phyloP scores from a whole-genome alignment of 78 protist genomes.

The Isochrysis galbana region DNA sequence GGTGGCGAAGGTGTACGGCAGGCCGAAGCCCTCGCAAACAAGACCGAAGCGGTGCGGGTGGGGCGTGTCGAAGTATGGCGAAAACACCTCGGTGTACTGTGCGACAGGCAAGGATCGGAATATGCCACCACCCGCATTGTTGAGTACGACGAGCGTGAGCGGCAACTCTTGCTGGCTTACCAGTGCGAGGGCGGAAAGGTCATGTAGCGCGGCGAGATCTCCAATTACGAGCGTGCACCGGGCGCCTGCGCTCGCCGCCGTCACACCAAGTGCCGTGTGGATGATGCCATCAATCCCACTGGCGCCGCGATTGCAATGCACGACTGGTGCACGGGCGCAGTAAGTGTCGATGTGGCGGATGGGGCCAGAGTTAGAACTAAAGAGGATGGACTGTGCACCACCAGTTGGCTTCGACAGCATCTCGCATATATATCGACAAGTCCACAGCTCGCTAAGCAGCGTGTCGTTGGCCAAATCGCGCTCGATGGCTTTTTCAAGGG shows the following conservation, averaged over 20 bases:
- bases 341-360: conserved; percentile 34
- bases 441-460: neutral
- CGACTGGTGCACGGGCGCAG: neutral
- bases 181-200: neutral
- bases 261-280: conserved; percentile 1
- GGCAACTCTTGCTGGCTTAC: neutral
- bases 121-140: conserved; percentile 48
- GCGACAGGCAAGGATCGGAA: conserved; percentile 38
- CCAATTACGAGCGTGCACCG: neutral
- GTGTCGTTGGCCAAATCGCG: too few species aligned
- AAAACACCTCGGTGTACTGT: neutral
- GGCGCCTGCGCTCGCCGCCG: neutral
- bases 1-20: neutral
- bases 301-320: conserved; percentile 34
- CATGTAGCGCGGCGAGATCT: conserved; percentile 32
- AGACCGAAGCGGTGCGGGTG: neutral
- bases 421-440: neutral
- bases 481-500: neutral
- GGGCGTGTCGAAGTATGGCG: conserved; percentile 9
- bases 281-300: conserved; percentile 36
- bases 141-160: conserved; percentile 10
- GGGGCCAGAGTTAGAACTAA: conserved; percentile 30
- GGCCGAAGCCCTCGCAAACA: neutral
- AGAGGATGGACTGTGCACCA: neutral
- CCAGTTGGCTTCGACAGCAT: neutral